phyloP scores from a whole-genome alignment of 2,329 filamentous ascomycete species.

The Aspergillus glaucus region DNA sequence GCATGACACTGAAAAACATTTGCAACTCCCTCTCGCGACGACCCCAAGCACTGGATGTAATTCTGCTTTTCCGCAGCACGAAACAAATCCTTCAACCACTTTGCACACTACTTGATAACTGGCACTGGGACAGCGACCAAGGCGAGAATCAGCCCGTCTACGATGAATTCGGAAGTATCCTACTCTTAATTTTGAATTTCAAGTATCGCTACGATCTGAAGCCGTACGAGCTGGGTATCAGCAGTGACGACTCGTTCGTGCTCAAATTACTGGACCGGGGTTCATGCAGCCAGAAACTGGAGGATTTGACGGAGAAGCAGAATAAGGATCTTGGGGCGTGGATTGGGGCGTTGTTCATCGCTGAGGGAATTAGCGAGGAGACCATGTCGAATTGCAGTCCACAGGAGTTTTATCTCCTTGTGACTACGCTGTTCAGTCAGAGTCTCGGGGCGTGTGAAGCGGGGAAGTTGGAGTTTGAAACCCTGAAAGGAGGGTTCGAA shows the following conservation, averaged over 20 bases:
- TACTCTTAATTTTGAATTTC: constrained; percentile 53
- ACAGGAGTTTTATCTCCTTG: constrained; percentile 58
- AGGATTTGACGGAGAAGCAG: constrained; percentile 50
- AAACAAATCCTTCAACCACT: constrained; percentile 52
- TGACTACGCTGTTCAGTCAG: constrained; percentile 57
- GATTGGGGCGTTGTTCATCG: constrained; percentile 57
- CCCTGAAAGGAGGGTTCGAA: constrained; percentile 57
- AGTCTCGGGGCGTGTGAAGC: constrained; percentile 53
- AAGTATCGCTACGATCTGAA: constrained; percentile 52
- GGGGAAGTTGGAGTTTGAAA: constrained; percentile 51
- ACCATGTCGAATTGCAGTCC: constrained; percentile 59
- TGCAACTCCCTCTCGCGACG: constrained; percentile 54
- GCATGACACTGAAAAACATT: constrained; percentile 56
- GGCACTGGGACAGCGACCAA: constrained; percentile 60
- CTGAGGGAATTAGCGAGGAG: constrained; percentile 59
- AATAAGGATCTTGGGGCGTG: constrained; percentile 53
- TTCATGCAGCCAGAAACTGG: constrained; percentile 41
- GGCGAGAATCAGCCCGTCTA: constrained; percentile 60
- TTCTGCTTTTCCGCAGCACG: constrained; percentile 55
- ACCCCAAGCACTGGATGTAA: constrained; percentile 51
- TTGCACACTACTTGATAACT: constrained; percentile 54
- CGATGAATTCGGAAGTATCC: constrained; percentile 58
- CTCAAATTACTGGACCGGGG: constrained; percentile 46
- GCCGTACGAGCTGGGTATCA: constrained; percentile 48
- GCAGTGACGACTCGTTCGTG: constrained; percentile 49